These are phyloP conservation scores for Corynascus novoguineensis DNA, from an alignment of 495 filamentous ascomycete genomes.

Conservation along the genomic window DNA sequence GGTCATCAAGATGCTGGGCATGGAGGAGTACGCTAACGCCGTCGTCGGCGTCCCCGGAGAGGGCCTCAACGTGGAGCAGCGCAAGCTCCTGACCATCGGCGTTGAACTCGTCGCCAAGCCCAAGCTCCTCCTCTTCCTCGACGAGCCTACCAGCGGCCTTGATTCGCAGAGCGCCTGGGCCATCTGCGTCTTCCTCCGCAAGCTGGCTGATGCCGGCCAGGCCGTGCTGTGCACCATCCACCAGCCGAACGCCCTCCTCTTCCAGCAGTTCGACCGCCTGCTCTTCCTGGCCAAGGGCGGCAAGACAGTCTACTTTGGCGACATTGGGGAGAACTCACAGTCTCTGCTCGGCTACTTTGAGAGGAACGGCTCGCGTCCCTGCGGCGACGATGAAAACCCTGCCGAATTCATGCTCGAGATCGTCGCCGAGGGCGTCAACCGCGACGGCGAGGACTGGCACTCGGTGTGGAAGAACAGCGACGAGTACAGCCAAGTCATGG, in stretches of 20 bases:
- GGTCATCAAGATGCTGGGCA: slow-evolving; percentile 78
- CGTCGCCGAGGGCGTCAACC: slow-evolving; percentile 56
- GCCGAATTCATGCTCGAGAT: slow-evolving; percentile 88
- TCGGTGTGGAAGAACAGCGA: slow-evolving; percentile 65
- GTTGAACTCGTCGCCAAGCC: slow-evolving; percentile 90
- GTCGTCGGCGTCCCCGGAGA: slow-evolving; percentile 78
- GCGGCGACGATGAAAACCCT: slow-evolving; percentile 59
- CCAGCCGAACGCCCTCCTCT: slow-evolving; percentile 66
- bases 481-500: slow-evolving; percentile 56
- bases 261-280: slow-evolving; percentile 65
- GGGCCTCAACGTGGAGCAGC: slow-evolving; percentile 45
- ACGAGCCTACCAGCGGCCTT: slow-evolving; percentile 76
- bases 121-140: slow-evolving; percentile 65
- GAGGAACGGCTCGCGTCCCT: slow-evolving; percentile 63
- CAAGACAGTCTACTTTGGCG: slow-evolving; percentile 62
- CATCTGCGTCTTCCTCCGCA: slow-evolving; percentile 79
- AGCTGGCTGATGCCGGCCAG: slow-evolving; percentile 72
- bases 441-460: slow-evolving; percentile 66
- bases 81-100: slow-evolving; percentile 73
- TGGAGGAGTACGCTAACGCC: slow-evolving; percentile 76
- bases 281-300: slow-evolving; percentile 63
- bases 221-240: slow-evolving; percentile 72
- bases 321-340: slow-evolving; percentile 42
- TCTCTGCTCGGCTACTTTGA: slow-evolving; percentile 46
- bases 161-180: slow-evolving; percentile 79